phyloP scores from a whole-genome alignment of 257 asterid genomes.

The Ballota nigra region DNA sequence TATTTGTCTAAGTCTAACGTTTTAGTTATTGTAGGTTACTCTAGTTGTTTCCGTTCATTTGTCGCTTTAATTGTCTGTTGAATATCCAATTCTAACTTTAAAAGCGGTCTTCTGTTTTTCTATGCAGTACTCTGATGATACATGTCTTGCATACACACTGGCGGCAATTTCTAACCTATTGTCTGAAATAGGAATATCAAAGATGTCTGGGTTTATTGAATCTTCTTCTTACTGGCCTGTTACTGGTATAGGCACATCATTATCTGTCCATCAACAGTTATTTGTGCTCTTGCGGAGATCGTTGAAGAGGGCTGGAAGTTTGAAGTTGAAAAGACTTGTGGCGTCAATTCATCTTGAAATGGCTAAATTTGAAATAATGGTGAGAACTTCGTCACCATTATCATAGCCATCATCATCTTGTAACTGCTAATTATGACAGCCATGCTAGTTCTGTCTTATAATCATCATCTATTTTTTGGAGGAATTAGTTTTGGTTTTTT shows the following conservation, averaged over 20 bases:
- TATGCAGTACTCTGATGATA: constrained; percentile 85
- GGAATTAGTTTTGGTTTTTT: background rate
- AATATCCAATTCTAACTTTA: constrained; percentile 7
- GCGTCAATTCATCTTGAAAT: constrained; percentile 88
- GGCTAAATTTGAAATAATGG: constrained; percentile 79
- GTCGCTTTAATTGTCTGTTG: constrained; percentile 4
- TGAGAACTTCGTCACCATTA: constrained; percentile 34
- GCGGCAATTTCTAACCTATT: constrained; percentile 80
- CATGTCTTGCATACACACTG: constrained; percentile 89
- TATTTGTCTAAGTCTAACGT: background rate
- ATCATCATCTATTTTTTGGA: background rate
- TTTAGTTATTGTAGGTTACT: background rate
- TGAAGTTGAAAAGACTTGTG: constrained; percentile 72
- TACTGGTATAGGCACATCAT: constrained; percentile 64
- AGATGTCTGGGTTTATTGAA: constrained; percentile 72
- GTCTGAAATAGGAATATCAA: constrained; percentile 77
- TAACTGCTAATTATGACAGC: constrained; percentile 74
- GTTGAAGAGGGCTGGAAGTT: constrained; percentile 84
- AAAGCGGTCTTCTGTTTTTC: constrained; percentile 19
- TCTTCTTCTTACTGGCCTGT: constrained; percentile 76
- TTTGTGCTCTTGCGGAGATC: constrained; percentile 87
- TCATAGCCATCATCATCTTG: constrained; percentile 45
- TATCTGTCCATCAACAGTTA: constrained; percentile 86
- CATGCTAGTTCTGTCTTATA: constrained; percentile 37
- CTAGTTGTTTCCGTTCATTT: background rate